Evolutionary conservation across 805 yeast genomes (phyloP), one percentile per base, ranked within the genome.

Genomic region (Teunomyces aglyptinius): DNA sequence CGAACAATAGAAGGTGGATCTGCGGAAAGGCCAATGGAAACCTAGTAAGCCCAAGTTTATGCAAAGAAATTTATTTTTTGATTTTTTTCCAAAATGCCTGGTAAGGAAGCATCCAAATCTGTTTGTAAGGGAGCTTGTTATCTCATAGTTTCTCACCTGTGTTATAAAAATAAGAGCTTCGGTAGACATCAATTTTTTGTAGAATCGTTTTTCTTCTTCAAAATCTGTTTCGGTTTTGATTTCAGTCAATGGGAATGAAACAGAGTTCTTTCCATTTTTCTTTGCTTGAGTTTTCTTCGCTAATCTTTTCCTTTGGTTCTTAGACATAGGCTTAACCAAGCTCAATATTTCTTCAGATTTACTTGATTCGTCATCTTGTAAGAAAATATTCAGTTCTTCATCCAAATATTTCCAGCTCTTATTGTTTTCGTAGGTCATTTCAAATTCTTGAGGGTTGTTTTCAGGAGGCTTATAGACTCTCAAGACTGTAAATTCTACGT

Each of bases 11-110:
- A 70, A 67, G 20, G 67, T 65, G 5, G 73, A 55, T 47, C 72
- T 65, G 13, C 72, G 58, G 53, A 72, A 72, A 8, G 77, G 77
- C 77, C 76, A 72, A 52, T 72, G 77, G 42, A 71, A 70, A 1
- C 71, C 76, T 22, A 72, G 46, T 20, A 72, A 57, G 1, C 76
- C 76, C 57, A 72, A 54, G 16, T 71, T 60, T 11, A 73, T 62
- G 38, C 68, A 62, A 10, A 70, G 50, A 12, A 68, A 53, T 50
- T 65, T 63, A 47, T 55, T 54, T 1, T 46, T 52, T 1, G 74
- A 65, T 5, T 58, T 41, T 31, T 55, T 51, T 11, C 76, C 77
- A 27, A 70, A 51, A 7, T 70, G 48, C 4, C 71, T 47, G 10
- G 64, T 58, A 6, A 36, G 27, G 22, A 36, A 36, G 18, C 6